These are phyloP conservation scores for Penicillium sp. DNA, from an alignment of 2,329 filamentous ascomycete genomes.

Conservation along the genomic window DNA sequence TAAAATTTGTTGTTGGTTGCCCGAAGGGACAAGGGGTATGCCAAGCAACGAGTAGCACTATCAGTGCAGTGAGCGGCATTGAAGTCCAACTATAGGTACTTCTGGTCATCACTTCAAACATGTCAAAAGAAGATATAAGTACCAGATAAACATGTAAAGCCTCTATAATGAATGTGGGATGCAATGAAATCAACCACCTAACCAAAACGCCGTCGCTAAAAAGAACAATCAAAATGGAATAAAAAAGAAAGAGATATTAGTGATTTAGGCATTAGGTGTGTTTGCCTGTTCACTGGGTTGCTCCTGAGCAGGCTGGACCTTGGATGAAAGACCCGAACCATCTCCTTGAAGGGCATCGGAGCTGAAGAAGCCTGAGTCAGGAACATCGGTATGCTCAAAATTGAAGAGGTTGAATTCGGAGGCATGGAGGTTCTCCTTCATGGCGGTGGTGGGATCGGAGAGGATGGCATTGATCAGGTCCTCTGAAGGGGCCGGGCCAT, in stretches of 20 bases:
- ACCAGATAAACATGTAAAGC: constrained; percentile 6
- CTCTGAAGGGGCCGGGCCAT: constrained; percentile 25
- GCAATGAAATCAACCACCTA: constrained; percentile 17
- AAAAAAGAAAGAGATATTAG: constrained; percentile 3
- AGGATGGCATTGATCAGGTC: constrained; percentile 43
- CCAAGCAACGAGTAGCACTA: neutral
- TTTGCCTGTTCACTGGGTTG: constrained; percentile 17
- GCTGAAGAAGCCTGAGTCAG: constrained; percentile 44
- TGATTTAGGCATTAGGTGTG: constrained; percentile 10
- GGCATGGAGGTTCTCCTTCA: constrained; percentile 31
- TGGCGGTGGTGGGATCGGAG: constrained; percentile 36
- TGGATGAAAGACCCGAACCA: constrained; percentile 25
- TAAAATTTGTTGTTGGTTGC: neutral
- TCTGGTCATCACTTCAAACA: constrained; percentile 19
- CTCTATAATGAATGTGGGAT: constrained; percentile 8
- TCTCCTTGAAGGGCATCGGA: constrained; percentile 37
- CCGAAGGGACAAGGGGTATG: neutral
- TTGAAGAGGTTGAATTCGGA: constrained; percentile 37
- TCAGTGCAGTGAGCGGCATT: neutral
- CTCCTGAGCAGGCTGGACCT: constrained; percentile 24
- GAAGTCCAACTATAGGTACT: constrained; percentile 11
- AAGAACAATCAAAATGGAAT: constrained; percentile 13
- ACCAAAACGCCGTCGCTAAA: constrained; percentile 31
- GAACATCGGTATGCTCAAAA: constrained; percentile 32
- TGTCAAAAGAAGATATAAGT: constrained; percentile 6